A percentile compares a stretch with the other conserved stretches of the same genome.
Evolutionary conservation across 2,329 filamentous ascomycete genomes (phyloP).

Genomic region (Delphinella strobiligena): DNA sequence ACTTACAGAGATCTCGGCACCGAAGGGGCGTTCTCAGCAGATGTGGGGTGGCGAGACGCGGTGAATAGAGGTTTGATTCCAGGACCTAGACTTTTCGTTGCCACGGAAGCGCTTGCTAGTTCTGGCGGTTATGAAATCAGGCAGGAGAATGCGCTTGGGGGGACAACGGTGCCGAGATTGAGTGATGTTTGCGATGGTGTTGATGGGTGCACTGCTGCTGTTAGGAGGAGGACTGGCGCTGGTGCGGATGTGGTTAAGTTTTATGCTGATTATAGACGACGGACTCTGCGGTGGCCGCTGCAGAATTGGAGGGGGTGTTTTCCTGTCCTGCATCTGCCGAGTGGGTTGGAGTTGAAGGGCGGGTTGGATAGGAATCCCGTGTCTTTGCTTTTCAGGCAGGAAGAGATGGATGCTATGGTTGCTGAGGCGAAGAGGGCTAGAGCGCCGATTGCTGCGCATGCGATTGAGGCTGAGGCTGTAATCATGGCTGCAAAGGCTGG

Average conservation of each 20-base stretch:
- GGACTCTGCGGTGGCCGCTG: conserved; percentile 17
- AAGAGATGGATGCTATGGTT: conserved; percentile 21
- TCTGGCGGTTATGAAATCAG: conserved; percentile 37
- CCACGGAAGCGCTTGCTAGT: conserved; percentile 39
- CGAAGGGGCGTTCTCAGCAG: conserved; percentile 38
- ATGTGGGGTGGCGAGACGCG: conserved; percentile 40
- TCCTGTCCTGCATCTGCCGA: conserved; percentile 14
- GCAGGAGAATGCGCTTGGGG: conserved; percentile 29
- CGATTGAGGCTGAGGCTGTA: conserved; percentile 17
- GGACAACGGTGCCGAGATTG: conserved; percentile 13
- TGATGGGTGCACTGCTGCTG: conserved; percentile 26
- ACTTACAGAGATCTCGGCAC: conserved; percentile 47
- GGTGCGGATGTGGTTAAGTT: conserved; percentile 23
- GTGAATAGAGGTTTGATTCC: conserved; percentile 43
- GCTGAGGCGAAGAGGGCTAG: conserved; percentile 15
- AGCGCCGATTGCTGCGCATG: conserved; percentile 20
- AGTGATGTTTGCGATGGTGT: conserved; percentile 33
- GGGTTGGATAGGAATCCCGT: conserved; percentile 14
- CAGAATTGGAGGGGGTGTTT: conserved; percentile 16
- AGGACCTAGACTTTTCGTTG: conserved; percentile 44
- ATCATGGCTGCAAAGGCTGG: conserved; percentile 20
- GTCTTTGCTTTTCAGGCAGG: conserved; percentile 14
- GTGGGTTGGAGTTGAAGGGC: conserved; percentile 2
- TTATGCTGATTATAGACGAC: conserved; percentile 21
- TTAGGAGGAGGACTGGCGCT: conserved; percentile 19